Conservation (phyloP, 768 basidiomycete species). For the Clathrus columnatus region DNA sequence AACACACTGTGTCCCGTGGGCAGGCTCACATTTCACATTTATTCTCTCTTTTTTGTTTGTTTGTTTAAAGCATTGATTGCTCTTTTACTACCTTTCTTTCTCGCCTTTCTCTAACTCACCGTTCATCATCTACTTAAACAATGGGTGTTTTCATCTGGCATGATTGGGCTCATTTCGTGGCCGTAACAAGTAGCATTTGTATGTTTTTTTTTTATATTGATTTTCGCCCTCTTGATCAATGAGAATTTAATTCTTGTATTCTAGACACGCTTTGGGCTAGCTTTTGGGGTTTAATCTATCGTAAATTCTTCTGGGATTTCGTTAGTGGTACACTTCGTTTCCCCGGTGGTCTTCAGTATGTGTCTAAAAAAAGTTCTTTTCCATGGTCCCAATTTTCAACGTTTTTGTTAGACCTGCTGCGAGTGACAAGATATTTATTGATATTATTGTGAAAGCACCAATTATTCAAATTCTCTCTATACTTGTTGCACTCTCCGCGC, state of each 20-base stretch:
- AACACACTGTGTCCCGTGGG: no score
- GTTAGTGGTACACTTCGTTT: conserved; percentile 69
- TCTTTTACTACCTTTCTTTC: conserved; percentile 7
- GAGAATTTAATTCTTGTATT: conserved; percentile 6
- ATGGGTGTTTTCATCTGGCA: conserved; percentile 86
- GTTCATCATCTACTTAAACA: conserved; percentile 14
- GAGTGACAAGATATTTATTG: conserved; percentile 53
- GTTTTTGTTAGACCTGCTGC: conserved; percentile 43
- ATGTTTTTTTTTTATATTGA: conserved; percentile 26
- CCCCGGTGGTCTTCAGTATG: conserved; percentile 74
- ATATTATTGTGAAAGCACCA: conserved; percentile 69
- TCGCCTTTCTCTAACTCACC: conserved; percentile 6
- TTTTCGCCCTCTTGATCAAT: conserved; percentile 1
- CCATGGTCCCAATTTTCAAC: not conserved
- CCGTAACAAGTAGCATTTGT: conserved; percentile 67
- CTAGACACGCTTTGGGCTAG: conserved; percentile 73
- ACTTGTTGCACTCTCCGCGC: conserved; percentile 45
- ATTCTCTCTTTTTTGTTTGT: not conserved
- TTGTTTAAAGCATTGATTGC: conserved; percentile 4
- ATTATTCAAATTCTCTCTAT: conserved; percentile 65
- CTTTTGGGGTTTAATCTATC: conserved; percentile 73
- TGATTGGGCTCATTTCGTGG: conserved; percentile 59
- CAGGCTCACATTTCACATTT: no score
- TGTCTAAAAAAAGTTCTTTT: conserved; percentile 14
- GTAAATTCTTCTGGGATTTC: conserved; percentile 97